These are phyloP conservation scores for Crataegus laevigata DNA, from an alignment of 306 rosid genomes.

Conservation along the genomic window DNA sequence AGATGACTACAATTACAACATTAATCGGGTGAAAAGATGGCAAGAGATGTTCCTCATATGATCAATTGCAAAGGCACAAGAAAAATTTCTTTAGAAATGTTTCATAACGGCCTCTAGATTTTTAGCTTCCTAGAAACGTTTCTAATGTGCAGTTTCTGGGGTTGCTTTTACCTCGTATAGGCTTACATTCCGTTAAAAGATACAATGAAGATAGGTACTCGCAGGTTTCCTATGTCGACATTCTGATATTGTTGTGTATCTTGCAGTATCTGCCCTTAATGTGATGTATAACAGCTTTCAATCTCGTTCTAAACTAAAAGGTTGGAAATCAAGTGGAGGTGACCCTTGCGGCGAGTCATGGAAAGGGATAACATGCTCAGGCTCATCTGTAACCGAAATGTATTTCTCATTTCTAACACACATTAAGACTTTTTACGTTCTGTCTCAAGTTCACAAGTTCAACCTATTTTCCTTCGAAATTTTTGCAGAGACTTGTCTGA, in stretches of 20 bases:
- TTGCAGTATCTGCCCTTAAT: slow-evolving; percentile 75
- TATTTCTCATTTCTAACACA: slow-evolving; percentile 10
- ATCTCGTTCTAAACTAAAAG: slow-evolving; percentile 50
- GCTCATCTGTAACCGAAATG: slow-evolving; percentile 86
- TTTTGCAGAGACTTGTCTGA: slow-evolving; percentile 55
- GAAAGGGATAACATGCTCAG: slow-evolving; percentile 76
- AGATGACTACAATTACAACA: not conserved
- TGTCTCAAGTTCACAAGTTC: not conserved
- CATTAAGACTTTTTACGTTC: not conserved
- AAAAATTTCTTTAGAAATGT: not conserved
- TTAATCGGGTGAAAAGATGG: not conserved
- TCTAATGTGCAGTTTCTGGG: not conserved
- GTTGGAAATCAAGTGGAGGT: slow-evolving; percentile 77
- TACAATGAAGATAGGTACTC: not conserved
- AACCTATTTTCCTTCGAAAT: slow-evolving; percentile 3
- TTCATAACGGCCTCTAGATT: not conserved
- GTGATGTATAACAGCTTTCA: slow-evolving; percentile 61
- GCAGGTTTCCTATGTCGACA: not conserved
- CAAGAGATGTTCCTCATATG: not conserved
- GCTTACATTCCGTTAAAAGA: not conserved
- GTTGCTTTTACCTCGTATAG: not conserved
- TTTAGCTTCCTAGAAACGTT: not conserved
- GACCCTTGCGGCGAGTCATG: slow-evolving; percentile 87
- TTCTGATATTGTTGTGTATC: not conserved
- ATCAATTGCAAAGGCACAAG: not conserved